Evolutionary conservation across 441 rosid species (phyloP).

Genomic region (Melastoma candidum): DNA sequence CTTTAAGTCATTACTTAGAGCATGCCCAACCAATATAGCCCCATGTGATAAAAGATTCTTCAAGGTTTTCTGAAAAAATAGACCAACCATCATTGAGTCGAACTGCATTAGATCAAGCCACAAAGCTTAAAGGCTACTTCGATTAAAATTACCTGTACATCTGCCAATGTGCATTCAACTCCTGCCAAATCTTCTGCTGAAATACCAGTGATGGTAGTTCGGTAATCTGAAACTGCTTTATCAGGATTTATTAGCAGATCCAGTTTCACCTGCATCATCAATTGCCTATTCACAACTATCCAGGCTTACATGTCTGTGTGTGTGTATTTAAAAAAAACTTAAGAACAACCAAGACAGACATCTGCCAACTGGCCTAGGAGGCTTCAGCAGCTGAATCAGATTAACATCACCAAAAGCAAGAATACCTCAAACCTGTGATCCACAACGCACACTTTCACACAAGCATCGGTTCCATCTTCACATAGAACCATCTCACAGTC

Average conservation of each 20-base stretch:
- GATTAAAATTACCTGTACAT: conserved; percentile 49
- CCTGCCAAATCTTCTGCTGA: conserved; percentile 54
- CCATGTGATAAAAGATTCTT: conserved; percentile 56
- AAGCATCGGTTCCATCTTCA: conserved; percentile 82
- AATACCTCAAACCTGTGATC: conserved; percentile 67
- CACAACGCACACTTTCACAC: conserved; percentile 75
- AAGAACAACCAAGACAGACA: background rate
- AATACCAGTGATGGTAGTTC: conserved; percentile 77
- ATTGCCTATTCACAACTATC: too few species aligned
- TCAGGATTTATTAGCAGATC: conserved; percentile 64
- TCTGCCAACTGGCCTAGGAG: too few species aligned
- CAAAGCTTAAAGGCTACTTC: background rate
- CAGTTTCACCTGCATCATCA: conserved; percentile 48
- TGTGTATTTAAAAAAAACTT: conserved; percentile 5
- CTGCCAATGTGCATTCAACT: conserved; percentile 46
- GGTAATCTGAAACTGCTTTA: conserved; percentile 53
- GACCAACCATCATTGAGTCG: conserved; percentile 5
- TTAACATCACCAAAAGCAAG: too few species aligned
- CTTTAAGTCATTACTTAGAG: conserved; percentile 65
- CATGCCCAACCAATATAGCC: conserved; percentile 71
- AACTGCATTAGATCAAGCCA: conserved; percentile 10
- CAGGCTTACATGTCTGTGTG: too few species aligned
- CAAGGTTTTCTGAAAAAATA: conserved; percentile 41
- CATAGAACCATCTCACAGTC: conserved; percentile 99
- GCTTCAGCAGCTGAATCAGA: too few species aligned